Percentiles rank a stretch among this genome's conserved stretches.
Evolutionary conservation across 345 rosid genomes (phyloP).

Genomic region (Bruguiera parviflora): DNA sequence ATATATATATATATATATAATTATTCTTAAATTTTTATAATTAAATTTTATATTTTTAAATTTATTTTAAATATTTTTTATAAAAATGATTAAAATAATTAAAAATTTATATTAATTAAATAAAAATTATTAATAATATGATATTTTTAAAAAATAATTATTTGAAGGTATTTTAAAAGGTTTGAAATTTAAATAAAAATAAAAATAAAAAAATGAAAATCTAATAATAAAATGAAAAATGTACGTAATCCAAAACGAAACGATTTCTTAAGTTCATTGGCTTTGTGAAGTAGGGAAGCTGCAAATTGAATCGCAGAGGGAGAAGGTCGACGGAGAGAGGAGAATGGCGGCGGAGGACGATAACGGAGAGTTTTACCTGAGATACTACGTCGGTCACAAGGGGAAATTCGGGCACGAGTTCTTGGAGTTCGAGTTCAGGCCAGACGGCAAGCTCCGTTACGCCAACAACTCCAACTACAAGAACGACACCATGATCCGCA

Average conservation of each 20-base stretch:
- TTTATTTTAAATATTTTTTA: too few species aligned
- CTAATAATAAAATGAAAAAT: too few species aligned
- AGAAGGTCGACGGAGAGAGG: not conserved
- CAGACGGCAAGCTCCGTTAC: conserved; percentile 95
- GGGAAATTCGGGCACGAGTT: conserved; percentile 99
- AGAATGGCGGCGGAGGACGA: conserved; percentile 62
- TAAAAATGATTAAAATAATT: too few species aligned
- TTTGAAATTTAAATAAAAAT: too few species aligned
- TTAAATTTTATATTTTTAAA: too few species aligned
- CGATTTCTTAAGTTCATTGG: not conserved
- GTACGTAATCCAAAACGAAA: not conserved
- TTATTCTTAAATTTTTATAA: too few species aligned
- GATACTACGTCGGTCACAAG: conserved; percentile 97
- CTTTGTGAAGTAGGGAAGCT: not conserved
- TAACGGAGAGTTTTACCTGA: conserved; percentile 72
- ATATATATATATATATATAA: too few species aligned
- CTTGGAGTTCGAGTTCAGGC: conserved; percentile 95
- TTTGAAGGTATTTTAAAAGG: too few species aligned
- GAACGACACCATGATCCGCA: conserved; percentile 98
- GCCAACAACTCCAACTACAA: conserved; percentile 99
- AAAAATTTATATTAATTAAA: too few species aligned
- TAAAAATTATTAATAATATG: too few species aligned
- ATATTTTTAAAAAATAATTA: too few species aligned
- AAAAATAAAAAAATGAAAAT: too few species aligned
- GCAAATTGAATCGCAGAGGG: not conserved